Evolutionary conservation across 2,329 filamentous ascomycete species (phyloP).

Genomic region (Coniochaeta hoffmannii): DNA sequence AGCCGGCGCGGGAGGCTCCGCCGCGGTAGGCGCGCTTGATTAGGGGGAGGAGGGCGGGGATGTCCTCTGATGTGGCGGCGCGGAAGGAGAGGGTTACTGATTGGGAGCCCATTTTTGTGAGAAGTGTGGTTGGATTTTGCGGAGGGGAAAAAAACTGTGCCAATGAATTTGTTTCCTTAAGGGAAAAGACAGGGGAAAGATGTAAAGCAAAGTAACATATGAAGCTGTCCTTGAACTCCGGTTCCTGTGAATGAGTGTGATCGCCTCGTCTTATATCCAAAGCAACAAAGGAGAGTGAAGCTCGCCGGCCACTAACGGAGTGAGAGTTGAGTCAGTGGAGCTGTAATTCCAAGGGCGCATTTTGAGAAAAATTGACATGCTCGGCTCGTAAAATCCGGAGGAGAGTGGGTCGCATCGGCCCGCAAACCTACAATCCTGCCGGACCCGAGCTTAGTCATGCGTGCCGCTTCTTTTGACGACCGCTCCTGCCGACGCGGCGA

Average conservation of each 20-base stretch:
- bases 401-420: not conserved
- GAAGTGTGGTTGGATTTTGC: not conserved
- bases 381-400: not conserved
- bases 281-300: not conserved
- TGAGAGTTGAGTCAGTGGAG: not conserved
- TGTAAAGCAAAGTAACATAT: not conserved
- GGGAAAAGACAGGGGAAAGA: not conserved
- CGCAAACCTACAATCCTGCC: not conserved
- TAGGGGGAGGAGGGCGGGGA: constrained; percentile 23
- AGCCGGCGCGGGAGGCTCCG: constrained; percentile 29
- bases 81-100: not conserved
- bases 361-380: not conserved
- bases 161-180: not conserved
- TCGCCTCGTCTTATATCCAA: not conserved
- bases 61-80: not conserved
- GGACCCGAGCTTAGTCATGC: not conserved
- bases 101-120: not conserved
- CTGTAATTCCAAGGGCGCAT: not conserved
- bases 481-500: no score
- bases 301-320: not conserved
- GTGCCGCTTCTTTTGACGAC: not conserved
- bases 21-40: constrained; percentile 38
- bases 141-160: not conserved
- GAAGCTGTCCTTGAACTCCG: not conserved
- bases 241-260: not conserved